Percentiles rank a stretch among this genome's conserved stretches.
Conservation (phyloP, 768 basidiomycete genomes). For the Xanthoconium purpureum region DNA sequence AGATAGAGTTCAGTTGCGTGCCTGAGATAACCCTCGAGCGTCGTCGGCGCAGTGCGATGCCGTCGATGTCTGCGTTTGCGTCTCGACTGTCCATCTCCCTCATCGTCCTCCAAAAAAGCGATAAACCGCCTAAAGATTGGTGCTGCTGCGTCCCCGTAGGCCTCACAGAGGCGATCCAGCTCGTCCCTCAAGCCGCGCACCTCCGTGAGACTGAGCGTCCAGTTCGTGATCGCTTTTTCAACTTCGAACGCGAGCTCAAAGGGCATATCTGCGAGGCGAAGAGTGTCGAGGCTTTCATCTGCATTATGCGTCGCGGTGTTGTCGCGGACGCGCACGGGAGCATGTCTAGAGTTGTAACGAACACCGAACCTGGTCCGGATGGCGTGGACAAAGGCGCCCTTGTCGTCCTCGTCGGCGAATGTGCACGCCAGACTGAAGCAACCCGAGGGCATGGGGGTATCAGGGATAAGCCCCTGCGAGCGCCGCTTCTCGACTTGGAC, state of each 20-base stretch:
- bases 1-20: constrained; percentile 19
- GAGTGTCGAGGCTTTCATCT: constrained; percentile 19
- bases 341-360: not conserved
- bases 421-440: constrained; percentile 30
- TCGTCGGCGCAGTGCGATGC: not conserved
- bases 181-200: constrained; percentile 18
- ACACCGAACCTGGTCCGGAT: constrained; percentile 23
- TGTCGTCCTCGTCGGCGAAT: constrained; percentile 25
- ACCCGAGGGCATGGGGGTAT: constrained; percentile 26
- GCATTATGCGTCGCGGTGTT: constrained; percentile 9
- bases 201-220: constrained; percentile 24
- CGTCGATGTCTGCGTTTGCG: not conserved
- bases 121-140: constrained; percentile 25
- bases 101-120: constrained; percentile 19
- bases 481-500: constrained; percentile 13
- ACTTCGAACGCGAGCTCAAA: constrained; percentile 39
- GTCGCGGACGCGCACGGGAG: constrained; percentile 17
- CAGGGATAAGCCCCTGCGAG: constrained; percentile 26
- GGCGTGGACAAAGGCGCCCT: constrained; percentile 29
- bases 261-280: constrained; percentile 19
- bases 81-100: not conserved
- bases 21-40: constrained; percentile 16
- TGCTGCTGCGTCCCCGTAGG: constrained; percentile 13
- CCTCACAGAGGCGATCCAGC: constrained; percentile 20
- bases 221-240: constrained; percentile 35